These are phyloP conservation scores for Echinochloa phyllopogon DNA, from an alignment of 176 grass and related monocot species.

Conservation along the genomic window DNA sequence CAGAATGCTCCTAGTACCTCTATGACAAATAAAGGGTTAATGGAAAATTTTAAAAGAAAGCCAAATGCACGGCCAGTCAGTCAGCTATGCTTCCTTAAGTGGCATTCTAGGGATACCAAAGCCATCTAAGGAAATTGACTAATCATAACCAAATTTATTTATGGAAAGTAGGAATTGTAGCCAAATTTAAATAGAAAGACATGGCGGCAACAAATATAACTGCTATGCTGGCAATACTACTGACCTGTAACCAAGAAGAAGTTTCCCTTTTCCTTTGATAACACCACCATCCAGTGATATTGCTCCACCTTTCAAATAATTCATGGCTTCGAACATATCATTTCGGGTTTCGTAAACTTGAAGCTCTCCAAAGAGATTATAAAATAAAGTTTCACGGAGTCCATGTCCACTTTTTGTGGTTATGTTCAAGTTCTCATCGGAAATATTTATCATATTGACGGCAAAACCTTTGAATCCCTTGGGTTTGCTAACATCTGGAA, in stretches of 20 bases:
- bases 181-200: too few relatives aligned
- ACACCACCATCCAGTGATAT: conserved; percentile 52
- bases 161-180: background rate
- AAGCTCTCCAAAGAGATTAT: conserved; percentile 46
- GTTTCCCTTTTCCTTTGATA: conserved; percentile 42
- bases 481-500: background rate
- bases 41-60: background rate
- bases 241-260: conserved; percentile 39
- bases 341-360: conserved; percentile 45
- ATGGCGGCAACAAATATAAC: too few relatives aligned
- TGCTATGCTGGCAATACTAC: background rate
- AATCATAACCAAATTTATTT: background rate
- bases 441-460: conserved; percentile 45
- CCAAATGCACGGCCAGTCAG: background rate
- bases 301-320: conserved; percentile 35
- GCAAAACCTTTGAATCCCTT: conserved; percentile 43
- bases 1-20: background rate
- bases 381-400: conserved; percentile 54
- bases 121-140: background rate
- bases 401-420: conserved; percentile 27
- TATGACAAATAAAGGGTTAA: background rate
- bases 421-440: conserved; percentile 25
- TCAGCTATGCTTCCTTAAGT: background rate
- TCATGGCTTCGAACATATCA: conserved; percentile 35
- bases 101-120: background rate